A percentile compares a stretch with the other conserved stretches of the same genome.
Conservation (phyloP, 805 yeast genomes). For the Kodamaea leandrae region DNA sequence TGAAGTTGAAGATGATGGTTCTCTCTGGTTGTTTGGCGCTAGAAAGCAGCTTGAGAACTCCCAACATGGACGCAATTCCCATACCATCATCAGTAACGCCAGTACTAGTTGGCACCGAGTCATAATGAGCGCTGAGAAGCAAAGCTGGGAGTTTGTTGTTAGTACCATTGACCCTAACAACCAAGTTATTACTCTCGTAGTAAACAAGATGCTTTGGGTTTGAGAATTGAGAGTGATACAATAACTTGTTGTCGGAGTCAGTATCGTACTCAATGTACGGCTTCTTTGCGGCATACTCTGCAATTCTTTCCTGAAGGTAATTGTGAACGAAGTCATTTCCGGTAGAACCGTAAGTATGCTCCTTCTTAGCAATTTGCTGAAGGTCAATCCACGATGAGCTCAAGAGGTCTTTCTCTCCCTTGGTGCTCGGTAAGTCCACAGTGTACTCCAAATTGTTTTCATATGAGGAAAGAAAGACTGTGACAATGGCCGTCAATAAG, state of each 20-base stretch:
- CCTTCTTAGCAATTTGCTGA: conserved; percentile 60
- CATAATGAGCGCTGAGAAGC: conserved; percentile 81
- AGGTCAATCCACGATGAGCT: conserved; percentile 65
- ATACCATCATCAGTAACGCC: conserved; percentile 94
- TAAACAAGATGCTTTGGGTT: conserved; percentile 58
- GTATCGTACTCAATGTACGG: conserved; percentile 38
- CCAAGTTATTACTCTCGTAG: conserved; percentile 78
- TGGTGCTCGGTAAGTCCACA: conserved; percentile 42
- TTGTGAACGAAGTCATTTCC: conserved; percentile 77
- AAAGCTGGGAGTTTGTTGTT: conserved; percentile 60
- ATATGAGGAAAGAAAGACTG: conserved; percentile 36
- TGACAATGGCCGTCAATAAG: conserved; percentile 43
- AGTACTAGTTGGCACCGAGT: conserved; percentile 80
- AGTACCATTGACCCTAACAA: conserved; percentile 70
- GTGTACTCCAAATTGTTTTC: conserved; percentile 41
- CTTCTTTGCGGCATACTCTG: conserved; percentile 16
- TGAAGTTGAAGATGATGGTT: conserved; percentile 78
- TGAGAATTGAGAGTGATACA: conserved; percentile 33
- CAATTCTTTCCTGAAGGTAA: conserved; percentile 49
- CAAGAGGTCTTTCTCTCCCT: conserved; percentile 34
- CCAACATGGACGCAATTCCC: conserved; percentile 80
- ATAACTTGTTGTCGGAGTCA: conserved; percentile 45
- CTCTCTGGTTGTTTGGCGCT: conserved; percentile 55
- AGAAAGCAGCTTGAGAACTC: conserved; percentile 53
- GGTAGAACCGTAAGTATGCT: conserved; percentile 78